Base-by-base conservation (phyloP, 768 basidiomycete species). In the Russula vinacea region DNA sequence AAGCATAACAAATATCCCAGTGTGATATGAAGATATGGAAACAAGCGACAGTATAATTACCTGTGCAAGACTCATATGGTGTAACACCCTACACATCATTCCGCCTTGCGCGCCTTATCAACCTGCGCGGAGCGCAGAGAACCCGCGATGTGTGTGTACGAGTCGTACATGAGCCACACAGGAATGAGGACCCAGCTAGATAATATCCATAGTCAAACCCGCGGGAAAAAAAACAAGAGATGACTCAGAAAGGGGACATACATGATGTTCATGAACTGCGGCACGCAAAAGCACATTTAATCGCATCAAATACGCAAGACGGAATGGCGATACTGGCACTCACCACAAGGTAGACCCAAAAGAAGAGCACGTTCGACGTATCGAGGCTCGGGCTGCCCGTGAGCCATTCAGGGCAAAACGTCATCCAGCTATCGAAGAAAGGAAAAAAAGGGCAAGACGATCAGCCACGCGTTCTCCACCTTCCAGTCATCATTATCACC, bases 321-420 rank as follows among this genome's bases (percentile, higher is more conserved):
- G 33, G 19, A 16, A 29, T 16, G 40, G 33, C 16, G 62, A 59
- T 29, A 29, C 29, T 29, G 24, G 17, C 24, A 80, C 88, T 69
- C 71, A 92, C 90, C 64, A 86, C 71, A 47, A 92, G 85, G 75
- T 92, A 91, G 11, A 92, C 85, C 89, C 89, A 93, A 58, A 91
- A 79, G 71, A 85, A 82, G 42, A 92, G 74, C 32, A 78, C 76
- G 69, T 90, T 89, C 9, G 86, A 87, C 0, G 83, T 89, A 70
- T 88, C 80, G 58, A 93, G 75, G 72, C 81, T 89, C 0, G 85
- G 84, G 70, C 83, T 88, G 22, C 88, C 89, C 1, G 82, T 85
- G 54, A 93, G 76, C 90, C 90, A 92, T 75, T 92, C 91, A 0
- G 91, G 91, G 70, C 85, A 87, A 75, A 93, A 93, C 3, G 90